A percentile compares a stretch with the other conserved stretches of the same genome.
Evolutionary conservation across 768 basidiomycete species (phyloP).

Genomic region (Termitomyces bulborhizus): DNA sequence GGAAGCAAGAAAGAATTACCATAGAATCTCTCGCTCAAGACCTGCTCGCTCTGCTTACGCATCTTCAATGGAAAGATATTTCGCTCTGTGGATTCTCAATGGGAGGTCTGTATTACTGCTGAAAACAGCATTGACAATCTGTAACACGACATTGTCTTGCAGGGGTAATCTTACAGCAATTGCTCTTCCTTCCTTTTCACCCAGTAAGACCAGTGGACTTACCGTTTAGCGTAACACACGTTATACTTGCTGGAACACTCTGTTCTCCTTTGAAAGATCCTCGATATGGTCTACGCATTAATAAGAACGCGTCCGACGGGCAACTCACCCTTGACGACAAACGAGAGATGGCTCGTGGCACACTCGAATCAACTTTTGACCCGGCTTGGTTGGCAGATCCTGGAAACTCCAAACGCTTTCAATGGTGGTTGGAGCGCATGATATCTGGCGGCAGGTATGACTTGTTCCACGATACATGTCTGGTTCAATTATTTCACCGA

Average conservation of each 20-base stretch:
- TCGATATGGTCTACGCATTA: slow-evolving; percentile 20
- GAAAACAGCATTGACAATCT: not conserved
- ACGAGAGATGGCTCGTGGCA: slow-evolving; percentile 21
- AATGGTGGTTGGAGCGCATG: slow-evolving; percentile 19
- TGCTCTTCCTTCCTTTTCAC: slow-evolving; percentile 38
- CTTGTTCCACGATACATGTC: not conserved
- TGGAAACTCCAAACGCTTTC: slow-evolving; percentile 19
- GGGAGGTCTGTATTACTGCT: slow-evolving; percentile 31
- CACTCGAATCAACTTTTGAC: slow-evolving; percentile 25
- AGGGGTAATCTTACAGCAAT: slow-evolving; percentile 39
- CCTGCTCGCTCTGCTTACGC: slow-evolving; percentile 28
- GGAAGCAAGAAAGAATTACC: slow-evolving; percentile 29
- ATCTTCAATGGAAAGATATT: slow-evolving; percentile 34
- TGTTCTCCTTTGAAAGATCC: slow-evolving; percentile 15
- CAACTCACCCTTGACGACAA: slow-evolving; percentile 23
- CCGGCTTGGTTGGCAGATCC: slow-evolving; percentile 27
- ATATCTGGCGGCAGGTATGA: slow-evolving; percentile 19
- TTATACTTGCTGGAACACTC: slow-evolving; percentile 31
- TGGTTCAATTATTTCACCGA: not conserved
- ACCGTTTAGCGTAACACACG: slow-evolving; percentile 35
- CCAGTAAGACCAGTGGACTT: slow-evolving; percentile 25
- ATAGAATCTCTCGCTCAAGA: slow-evolving; percentile 43
- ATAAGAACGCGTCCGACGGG: slow-evolving; percentile 8
- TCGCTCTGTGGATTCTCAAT: slow-evolving; percentile 45
- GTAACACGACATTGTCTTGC: not conserved